A percentile compares a stretch with the other conserved stretches of the same genome.
Evolutionary conservation across 495 filamentous ascomycete genomes (phyloP).

Genomic region (Penicillium chermesinum): DNA sequence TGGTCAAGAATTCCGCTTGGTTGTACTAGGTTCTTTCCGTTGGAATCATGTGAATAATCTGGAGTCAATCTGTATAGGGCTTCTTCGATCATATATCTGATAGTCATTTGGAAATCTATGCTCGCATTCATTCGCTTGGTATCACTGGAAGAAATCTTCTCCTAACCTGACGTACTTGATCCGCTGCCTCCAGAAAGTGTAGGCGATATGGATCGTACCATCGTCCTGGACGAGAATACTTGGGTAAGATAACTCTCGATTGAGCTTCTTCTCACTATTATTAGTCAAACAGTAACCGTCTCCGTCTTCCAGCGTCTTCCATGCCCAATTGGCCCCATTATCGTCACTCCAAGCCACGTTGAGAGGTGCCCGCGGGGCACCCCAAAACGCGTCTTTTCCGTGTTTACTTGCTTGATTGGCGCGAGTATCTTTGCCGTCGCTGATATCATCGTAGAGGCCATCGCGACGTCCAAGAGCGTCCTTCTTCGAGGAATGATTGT

Average conservation of each 20-base stretch:
- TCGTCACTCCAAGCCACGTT: constrained; percentile 24
- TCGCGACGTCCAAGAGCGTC: constrained; percentile 19
- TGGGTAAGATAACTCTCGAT: constrained; percentile 23
- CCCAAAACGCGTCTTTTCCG: constrained; percentile 26
- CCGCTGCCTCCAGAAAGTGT: constrained; percentile 24
- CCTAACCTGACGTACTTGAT: constrained; percentile 19
- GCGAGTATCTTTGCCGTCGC: constrained; percentile 15
- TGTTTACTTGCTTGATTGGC: constrained; percentile 16
- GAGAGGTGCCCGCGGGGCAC: constrained; percentile 21
- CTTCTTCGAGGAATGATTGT: constrained; percentile 21
- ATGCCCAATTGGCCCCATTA: constrained; percentile 12
- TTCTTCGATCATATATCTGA: neutral
- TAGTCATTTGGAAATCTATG: neutral
- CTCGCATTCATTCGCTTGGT: too few relatives aligned
- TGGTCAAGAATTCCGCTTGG: too few relatives aligned
- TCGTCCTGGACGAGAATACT: constrained; percentile 16
- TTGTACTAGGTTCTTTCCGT: too few relatives aligned
- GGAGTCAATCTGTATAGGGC: too few relatives aligned
- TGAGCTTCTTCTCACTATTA: constrained; percentile 22
- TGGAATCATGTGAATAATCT: too few relatives aligned
- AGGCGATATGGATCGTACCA: constrained; percentile 16
- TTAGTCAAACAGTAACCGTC: constrained; percentile 25
- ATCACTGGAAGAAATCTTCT: constrained; percentile 22
- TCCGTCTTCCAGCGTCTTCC: constrained; percentile 19
- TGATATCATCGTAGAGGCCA: constrained; percentile 25